These are phyloP conservation scores for Lentinula aciculospora DNA, from an alignment of 768 basidiomycete genomes.

Conservation along the genomic window DNA sequence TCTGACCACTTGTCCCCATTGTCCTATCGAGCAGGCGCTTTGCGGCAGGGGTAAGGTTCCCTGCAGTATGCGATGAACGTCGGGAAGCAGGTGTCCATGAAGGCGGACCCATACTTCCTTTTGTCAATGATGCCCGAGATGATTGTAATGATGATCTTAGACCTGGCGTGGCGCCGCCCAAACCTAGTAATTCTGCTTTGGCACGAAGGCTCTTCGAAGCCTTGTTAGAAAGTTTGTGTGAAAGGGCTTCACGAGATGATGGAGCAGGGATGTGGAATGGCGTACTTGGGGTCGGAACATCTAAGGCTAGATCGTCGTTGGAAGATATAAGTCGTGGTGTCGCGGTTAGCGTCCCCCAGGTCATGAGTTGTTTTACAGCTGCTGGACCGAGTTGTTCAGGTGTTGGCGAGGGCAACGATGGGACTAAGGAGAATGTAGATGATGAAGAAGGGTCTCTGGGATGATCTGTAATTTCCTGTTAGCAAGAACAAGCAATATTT, in stretches of 20 bases:
- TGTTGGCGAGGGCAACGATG: slow-evolving; percentile 83
- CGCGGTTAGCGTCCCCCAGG: slow-evolving; percentile 90
- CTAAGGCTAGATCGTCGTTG: slow-evolving; percentile 45
- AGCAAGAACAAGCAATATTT: neutral
- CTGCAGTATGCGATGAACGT: slow-evolving; percentile 62
- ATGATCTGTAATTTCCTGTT: slow-evolving; percentile 41
- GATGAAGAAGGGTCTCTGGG: slow-evolving; percentile 44
- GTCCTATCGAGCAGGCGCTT: slow-evolving; percentile 68
- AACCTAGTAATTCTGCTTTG: slow-evolving; percentile 61
- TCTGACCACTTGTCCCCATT: slow-evolving; percentile 53
- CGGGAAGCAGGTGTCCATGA: slow-evolving; percentile 55
- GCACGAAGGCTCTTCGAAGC: slow-evolving; percentile 78
- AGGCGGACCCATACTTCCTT: slow-evolving; percentile 74
- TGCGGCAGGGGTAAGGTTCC: slow-evolving; percentile 84
- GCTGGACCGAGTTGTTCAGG: slow-evolving; percentile 74
- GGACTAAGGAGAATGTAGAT: slow-evolving; percentile 69
- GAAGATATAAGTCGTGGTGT: slow-evolving; percentile 85
- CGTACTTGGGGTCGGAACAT: slow-evolving; percentile 40
- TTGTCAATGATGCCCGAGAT: slow-evolving; percentile 25
- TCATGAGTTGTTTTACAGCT: slow-evolving; percentile 92
- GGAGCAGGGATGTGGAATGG: slow-evolving; percentile 79
- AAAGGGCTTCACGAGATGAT: slow-evolving; percentile 75
- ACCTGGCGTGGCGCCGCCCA: slow-evolving; percentile 32
- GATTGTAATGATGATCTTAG: slow-evolving; percentile 23
- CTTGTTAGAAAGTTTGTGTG: slow-evolving; percentile 72